Conservation (phyloP, 2,329 filamentous ascomycete species). For the Alternaria metachromatica region DNA sequence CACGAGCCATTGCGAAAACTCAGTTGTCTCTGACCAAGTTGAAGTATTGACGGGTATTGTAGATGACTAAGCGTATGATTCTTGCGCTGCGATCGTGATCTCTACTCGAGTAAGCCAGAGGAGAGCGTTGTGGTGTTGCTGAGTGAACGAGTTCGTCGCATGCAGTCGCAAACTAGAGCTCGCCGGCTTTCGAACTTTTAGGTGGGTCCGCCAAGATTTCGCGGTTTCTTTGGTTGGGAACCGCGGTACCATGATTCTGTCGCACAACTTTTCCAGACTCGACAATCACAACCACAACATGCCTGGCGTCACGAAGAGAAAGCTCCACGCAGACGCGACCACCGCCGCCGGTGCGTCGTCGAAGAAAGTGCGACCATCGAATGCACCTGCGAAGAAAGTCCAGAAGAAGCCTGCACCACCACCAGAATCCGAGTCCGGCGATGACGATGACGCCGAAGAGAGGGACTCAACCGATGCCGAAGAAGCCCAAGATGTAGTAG, state of each 20-base stretch:
- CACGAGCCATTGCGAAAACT: conserved; percentile 35
- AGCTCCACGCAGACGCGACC: conserved; percentile 36
- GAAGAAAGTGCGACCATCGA: conserved; percentile 26
- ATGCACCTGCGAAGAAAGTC: conserved; percentile 20
- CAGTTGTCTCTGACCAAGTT: conserved; percentile 8
- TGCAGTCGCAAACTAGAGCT: conserved; percentile 12
- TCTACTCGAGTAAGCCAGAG: not conserved
- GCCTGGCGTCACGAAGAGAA: conserved; percentile 53
- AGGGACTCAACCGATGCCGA: conserved; percentile 6
- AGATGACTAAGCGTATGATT: too few relatives aligned
- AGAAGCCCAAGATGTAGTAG: conserved; percentile 10
- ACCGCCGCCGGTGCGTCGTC: conserved; percentile 10
- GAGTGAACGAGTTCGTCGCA: not conserved
- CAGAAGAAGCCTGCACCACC: conserved; percentile 18
- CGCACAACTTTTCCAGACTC: conserved; percentile 4
- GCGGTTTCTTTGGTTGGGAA: not conserved
- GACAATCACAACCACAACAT: conserved; percentile 42
- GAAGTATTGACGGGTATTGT: not conserved
- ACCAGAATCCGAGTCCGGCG: conserved; percentile 34
- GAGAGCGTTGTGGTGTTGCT: not conserved
- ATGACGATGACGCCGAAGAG: conserved; percentile 21
- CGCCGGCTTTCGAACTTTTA: conserved; percentile 10
- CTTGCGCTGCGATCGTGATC: too few relatives aligned
- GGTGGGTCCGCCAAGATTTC: conserved; percentile 20
- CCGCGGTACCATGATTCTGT: not conserved